A percentile compares a stretch with the other conserved stretches of the same genome.
These are phyloP conservation scores for Mrakiaceae sp. DNA, from an alignment of 1,284 basidiomycete species.

Conservation along the genomic window DNA sequence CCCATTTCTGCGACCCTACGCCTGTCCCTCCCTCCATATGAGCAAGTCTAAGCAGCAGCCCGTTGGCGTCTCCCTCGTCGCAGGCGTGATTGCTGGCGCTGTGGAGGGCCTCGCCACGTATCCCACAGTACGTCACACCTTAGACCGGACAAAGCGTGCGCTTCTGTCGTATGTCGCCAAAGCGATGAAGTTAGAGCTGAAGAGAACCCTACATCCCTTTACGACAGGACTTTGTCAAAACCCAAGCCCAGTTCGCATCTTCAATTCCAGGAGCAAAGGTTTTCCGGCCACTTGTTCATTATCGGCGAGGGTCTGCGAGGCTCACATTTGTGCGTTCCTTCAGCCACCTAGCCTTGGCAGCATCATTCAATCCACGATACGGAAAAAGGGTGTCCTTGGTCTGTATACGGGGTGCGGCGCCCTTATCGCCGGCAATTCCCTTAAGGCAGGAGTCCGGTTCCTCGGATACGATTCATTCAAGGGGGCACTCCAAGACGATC, in stretches of 20 bases:
- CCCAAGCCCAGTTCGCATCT: conserved; percentile 54
- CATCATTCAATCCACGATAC: conserved; percentile 42
- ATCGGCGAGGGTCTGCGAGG: too few species aligned
- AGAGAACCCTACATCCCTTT: too few species aligned
- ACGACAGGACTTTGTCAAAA: conserved; percentile 42
- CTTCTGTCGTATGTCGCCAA: too few species aligned
- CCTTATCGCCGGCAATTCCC: conserved; percentile 74
- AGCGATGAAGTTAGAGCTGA: too few species aligned
- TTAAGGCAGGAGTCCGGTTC: conserved; percentile 90
- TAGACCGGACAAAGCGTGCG: too few species aligned
- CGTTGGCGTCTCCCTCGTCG: conserved; percentile 48
- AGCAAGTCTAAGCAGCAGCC: too few species aligned
- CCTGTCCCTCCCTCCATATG: too few species aligned
- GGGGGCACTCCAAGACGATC: conserved; percentile 60
- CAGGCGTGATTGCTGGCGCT: conserved; percentile 87
- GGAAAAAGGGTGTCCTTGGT: conserved; percentile 58
- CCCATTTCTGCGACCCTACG: too few species aligned
- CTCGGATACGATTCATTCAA: conserved; percentile 93
- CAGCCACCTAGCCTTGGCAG: conserved; percentile 30
- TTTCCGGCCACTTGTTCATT: too few species aligned
- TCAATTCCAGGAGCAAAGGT: conserved; percentile 48
- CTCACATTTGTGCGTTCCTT: too few species aligned
- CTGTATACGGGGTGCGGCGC: conserved; percentile 79
- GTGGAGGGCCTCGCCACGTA: conserved; percentile 49
- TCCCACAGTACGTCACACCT: conserved; percentile 26